Evolutionary conservation across 2,329 filamentous ascomycete genomes (phyloP), one percentile per base, ranked within the genome.

Genomic region (Aspergillus quadrilineatus): DNA sequence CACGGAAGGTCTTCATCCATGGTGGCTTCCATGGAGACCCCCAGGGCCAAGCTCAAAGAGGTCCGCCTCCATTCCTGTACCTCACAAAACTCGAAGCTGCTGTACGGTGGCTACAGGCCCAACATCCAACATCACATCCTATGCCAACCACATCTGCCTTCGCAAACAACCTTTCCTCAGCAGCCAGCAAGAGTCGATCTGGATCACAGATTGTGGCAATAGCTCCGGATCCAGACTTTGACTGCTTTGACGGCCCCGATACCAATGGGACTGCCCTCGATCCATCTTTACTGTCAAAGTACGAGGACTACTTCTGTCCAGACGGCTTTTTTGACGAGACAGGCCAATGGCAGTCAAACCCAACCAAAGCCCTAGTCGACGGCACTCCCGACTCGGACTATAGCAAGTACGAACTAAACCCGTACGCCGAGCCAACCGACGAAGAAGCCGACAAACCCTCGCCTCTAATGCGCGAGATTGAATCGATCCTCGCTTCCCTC

Each of bases 1-100:
- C 89, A 15, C 85, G 92, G 30, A 88, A 86, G 62, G 85, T 87
- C 0, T 97, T 96, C 71, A 75, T 93, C 8, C 79, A 94, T 10
- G 89, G 85, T 14, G 94, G 92, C 60, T 82, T 86, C n/a, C 84
- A 85, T 41, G 88, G 88, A 1, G 79, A 75, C 45, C 64, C 65
- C 6, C 67, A 68, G 41, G 65, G 65, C 48, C 70, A 72, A 56
- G 64, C 68, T 17, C 73, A 75, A 78, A 55, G 81, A 79, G 64
- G 80, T 74, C 58, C 85, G 81, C 63, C 91, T 2, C 89, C 91
- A 0, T 90, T 89, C 0, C 79, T 97, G 5, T 86, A 91, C 65
- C 79, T 96, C 4, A 73, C 81, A 4, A 84, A 92, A 66, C 75
- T 96, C 1, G 81, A 88, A 53, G 74, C 79, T 0, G 83, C 85